Evolutionary conservation across 768 basidiomycete genomes (phyloP).

Genomic region (Xanthoconium purpureum): DNA sequence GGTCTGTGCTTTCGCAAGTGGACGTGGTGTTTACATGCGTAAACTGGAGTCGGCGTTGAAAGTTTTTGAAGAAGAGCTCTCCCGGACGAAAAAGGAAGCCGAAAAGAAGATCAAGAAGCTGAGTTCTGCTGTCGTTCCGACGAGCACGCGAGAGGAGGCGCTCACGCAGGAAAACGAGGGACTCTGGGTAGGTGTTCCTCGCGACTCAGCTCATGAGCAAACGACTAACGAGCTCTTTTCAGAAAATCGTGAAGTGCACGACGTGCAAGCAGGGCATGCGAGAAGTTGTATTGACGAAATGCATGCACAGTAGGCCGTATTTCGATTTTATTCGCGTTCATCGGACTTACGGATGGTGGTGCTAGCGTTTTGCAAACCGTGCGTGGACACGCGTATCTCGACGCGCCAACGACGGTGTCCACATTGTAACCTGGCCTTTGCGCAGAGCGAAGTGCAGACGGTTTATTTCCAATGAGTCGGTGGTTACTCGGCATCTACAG

Average conservation of each 20-base stretch:
- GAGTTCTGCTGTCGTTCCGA: slow-evolving; percentile 28
- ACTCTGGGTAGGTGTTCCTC: slow-evolving; percentile 46
- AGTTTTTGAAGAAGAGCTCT: slow-evolving; percentile 44
- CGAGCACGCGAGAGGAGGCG: slow-evolving; percentile 33
- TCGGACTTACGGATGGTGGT: not conserved
- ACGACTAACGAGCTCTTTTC: no score
- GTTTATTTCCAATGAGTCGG: no score
- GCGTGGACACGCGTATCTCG: slow-evolving; percentile 81
- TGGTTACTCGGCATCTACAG: no score
- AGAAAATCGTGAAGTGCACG: slow-evolving; percentile 51
- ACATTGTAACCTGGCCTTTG: slow-evolving; percentile 78
- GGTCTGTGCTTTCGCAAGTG: slow-evolving; percentile 30
- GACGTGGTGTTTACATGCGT: slow-evolving; percentile 29
- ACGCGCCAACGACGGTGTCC: slow-evolving; percentile 95
- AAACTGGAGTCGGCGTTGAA: slow-evolving; percentile 19
- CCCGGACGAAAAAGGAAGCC: slow-evolving; percentile 46
- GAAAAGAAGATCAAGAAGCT: slow-evolving; percentile 53
- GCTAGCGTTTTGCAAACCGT: slow-evolving; percentile 41
- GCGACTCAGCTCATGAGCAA: not conserved
- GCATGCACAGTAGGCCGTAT: slow-evolving; percentile 78
- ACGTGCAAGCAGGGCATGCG: no score
- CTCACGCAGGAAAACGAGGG: slow-evolving; percentile 51
- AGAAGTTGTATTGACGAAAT: slow-evolving; percentile 58
- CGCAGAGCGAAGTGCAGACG: slow-evolving; percentile 42
- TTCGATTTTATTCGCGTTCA: not conserved